Conservation (phyloP, 1,139 yeast species). For the Saccharomyces hybrid region DNA sequence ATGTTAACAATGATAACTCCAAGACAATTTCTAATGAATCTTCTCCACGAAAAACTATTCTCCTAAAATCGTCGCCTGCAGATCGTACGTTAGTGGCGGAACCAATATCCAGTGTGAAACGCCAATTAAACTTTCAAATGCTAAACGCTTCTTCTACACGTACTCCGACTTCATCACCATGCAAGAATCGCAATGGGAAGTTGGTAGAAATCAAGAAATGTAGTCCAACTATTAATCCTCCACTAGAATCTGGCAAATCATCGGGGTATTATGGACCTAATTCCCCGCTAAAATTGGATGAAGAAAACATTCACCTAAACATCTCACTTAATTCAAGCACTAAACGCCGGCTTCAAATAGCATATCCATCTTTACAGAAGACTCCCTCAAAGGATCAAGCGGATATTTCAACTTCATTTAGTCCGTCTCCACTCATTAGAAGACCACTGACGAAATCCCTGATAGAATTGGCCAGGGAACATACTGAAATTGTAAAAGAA, state of each 20-base stretch:
- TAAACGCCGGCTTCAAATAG: neutral
- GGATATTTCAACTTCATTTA: constrained; percentile 10
- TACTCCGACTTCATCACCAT: neutral
- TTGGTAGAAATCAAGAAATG: neutral
- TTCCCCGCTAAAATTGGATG: constrained; percentile 25
- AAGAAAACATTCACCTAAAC: constrained; percentile 9
- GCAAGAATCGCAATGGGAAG: neutral
- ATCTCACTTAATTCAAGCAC: constrained; percentile 4
- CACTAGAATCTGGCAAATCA: neutral
- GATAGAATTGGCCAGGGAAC: constrained; percentile 22
- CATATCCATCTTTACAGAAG: constrained; percentile 1
- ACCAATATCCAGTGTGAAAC: neutral
- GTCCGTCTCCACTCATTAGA: constrained; percentile 30
- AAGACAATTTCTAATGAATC: neutral
- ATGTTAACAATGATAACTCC: neutral
- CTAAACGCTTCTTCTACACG: neutral
- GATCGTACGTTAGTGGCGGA: neutral
- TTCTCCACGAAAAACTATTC: neutral
- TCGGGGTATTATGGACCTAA: constrained; percentile 24
- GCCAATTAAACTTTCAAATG: neutral
- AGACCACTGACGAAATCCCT: constrained; percentile 24
- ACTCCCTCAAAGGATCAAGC: constrained; percentile 10
- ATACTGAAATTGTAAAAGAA: constrained; percentile 20
- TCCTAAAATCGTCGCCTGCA: neutral
- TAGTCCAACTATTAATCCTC: neutral